These are phyloP conservation scores for Scalesia atractyloides DNA, from an alignment of 129 eudicot genomes.

Conservation along the genomic window DNA sequence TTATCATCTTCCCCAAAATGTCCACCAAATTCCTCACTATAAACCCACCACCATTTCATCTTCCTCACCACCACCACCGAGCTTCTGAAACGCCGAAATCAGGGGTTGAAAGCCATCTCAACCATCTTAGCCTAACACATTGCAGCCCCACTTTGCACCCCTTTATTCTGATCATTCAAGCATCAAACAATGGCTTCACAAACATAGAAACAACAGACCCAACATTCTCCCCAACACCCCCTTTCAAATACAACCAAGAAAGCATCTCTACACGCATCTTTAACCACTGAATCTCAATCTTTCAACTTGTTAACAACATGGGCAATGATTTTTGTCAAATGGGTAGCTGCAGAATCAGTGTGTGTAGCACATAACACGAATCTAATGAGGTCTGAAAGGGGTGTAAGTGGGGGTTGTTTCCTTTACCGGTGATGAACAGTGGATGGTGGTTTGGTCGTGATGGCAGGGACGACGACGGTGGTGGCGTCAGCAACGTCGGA, in stretches of 20 bases:
- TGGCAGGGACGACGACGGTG: too few relatives aligned
- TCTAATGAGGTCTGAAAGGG: too few relatives aligned
- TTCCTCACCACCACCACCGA: background rate
- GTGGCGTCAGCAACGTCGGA: too few relatives aligned
- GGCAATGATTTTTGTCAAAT: constrained; percentile 67
- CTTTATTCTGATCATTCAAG: constrained; percentile 83
- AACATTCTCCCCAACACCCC: constrained; percentile 46
- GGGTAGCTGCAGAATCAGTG: constrained; percentile 30
- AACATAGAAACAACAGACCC: constrained; percentile 74
- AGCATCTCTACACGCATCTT: constrained; percentile 80
- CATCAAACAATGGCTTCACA: constrained; percentile 88
- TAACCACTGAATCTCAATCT: constrained; percentile 81
- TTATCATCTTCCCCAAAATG: too few relatives aligned
- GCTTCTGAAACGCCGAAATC: constrained; percentile 52
- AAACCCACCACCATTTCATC: too few relatives aligned
- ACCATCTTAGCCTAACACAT: constrained; percentile 87
- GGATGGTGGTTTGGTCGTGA: too few relatives aligned
- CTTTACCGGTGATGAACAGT: too few relatives aligned
- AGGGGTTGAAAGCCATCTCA: constrained; percentile 76
- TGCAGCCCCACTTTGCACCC: constrained; percentile 79
- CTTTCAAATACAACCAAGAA: constrained; percentile 62
- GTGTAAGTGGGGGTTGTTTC: too few relatives aligned
- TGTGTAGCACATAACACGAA: too few relatives aligned
- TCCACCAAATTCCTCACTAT: too few relatives aligned
- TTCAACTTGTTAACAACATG: constrained; percentile 72